Base-by-base conservation (phyloP, 1,284 basidiomycete species). In the Ganoderma sinense region DNA sequence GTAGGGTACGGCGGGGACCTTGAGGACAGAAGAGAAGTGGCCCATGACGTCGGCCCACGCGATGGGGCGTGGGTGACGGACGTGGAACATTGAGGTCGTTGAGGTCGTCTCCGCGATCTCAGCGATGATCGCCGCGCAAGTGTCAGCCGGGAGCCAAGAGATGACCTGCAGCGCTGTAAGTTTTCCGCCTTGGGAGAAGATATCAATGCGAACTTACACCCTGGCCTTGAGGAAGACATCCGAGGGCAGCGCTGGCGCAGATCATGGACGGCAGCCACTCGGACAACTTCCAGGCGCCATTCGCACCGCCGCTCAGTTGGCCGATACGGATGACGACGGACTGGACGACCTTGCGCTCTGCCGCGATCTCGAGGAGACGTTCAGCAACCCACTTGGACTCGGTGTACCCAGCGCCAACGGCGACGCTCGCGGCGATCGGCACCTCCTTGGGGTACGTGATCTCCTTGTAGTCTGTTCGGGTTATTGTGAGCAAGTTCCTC, bases 61-160 rank as follows among this genome's bases (percentile, higher is more conserved):
- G 39, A 62, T 40, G 6, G 60, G 60, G n/a, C 60, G 60, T 13
- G 60, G 60, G 60, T 62, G 60, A 8, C 60, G 60, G 23, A 62
- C 16, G 20, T 62, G 60, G 41, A 62, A 36, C 16, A 62, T 62
- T 16, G 39, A 31, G 31, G 26, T 31, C 4, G 51, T 23, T 0
- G 51, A 53, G 8, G 51, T 53, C 2, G 26, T 29, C 23, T 53
- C 23, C 23, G 26, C 51, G 23, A 29, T 53, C 51, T 53, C 51
- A 29, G 26, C 23, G 16, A 53, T 23, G 14, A 29, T 16, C 20
- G n/a, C 11, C 2, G 23, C 51, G 20, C 23, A 23, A 26, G 14
- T 29, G 11, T 53, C 51, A 11, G 26, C 26, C 26, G 51, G 51
- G 4, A 53, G 51, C 51, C 51, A 53, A 10, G 51, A 26, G 23